Base-by-base conservation (phyloP, 2,329 filamentous ascomycete species). In the Drechslera avenae region DNA sequence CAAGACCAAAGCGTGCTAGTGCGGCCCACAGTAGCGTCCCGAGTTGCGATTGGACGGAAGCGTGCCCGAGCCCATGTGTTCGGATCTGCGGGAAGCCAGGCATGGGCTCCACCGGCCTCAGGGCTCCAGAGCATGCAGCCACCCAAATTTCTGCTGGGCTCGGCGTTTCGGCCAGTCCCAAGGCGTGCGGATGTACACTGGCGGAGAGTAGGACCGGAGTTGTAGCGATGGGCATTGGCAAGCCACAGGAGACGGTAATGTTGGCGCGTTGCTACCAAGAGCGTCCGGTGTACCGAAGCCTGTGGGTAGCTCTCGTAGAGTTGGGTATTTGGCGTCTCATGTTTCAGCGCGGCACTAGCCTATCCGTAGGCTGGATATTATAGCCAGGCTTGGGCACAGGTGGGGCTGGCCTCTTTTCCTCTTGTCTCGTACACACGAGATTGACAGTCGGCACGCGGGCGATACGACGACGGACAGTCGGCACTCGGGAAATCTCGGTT, bases 81-180 rank as follows among this genome's bases (percentile, higher is more conserved):
- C 40, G 50, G 50, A 53, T 50, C 40, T 36, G 50, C 50, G 50
- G 50, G 50, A 50, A 36, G 46, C 39, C 50, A 53, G 30, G 50
- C 46, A 45, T 39, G n/a, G 39, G 17, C 49, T 43, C 49, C 45
- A 50, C 45, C 39, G 19, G 16, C 16, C 39, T 12, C 33, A 31
- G 34, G 33, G 23, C 23, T 28, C 31, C 49, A 41, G 37, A 30
- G 28, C 19, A 39, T 35, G 37, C 23, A 47, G 48, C 43, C 49
- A 52, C 43, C 37, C 46, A 39, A 52, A 32, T 41, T 45, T 54
- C 41, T 54, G 32, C 32, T 54, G 51, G 51, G 46, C 51, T 39
- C 50, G 50, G 50, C 28, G 35, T 33, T 45, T 32, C 51, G 41
- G 46, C 46, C 42, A 23, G 39, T 35, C 16, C 39, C 10, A 5